Evolutionary conservation across 352 stramenopile species (phyloP).

Genomic region (Blastocystis sp.): DNA sequence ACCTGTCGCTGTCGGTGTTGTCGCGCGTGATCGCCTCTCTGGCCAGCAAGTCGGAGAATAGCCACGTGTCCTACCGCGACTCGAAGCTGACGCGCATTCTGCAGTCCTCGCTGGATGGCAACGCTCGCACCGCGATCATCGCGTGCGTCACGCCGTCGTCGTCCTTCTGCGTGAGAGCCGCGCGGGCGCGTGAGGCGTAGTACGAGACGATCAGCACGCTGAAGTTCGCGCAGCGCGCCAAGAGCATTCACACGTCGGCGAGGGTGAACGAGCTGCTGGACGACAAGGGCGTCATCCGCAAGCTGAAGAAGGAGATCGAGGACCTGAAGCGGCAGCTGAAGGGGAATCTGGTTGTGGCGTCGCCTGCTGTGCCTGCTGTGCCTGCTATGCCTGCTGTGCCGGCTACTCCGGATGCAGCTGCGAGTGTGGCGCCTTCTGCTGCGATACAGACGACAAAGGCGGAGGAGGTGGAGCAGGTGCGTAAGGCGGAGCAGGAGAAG

Average conservation of each 20-base stretch:
- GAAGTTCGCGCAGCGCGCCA: constrained; percentile 86
- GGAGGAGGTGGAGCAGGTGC: constrained; percentile 33
- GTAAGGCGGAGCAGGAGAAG: constrained; percentile 3
- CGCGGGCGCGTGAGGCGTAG: constrained; percentile 71
- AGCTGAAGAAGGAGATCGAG: constrained; percentile 82
- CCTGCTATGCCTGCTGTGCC: too few species aligned
- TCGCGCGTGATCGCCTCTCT: constrained; percentile 85
- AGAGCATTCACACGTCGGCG: constrained; percentile 81
- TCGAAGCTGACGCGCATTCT: constrained; percentile 95
- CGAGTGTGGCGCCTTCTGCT: background rate
- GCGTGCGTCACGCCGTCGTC: constrained; percentile 86
- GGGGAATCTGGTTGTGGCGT: constrained; percentile 37
- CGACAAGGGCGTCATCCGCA: constrained; percentile 82
- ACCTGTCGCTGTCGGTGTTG: constrained; percentile 89
- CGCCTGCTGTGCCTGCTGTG: background rate
- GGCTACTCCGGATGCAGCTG: background rate
- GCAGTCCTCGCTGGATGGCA: constrained; percentile 88
- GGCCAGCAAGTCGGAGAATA: constrained; percentile 70
- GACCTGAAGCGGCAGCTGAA: constrained; percentile 78
- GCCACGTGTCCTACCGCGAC: constrained; percentile 92
- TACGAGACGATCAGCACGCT: constrained; percentile 82
- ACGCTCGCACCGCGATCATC: constrained; percentile 92
- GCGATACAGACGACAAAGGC: background rate
- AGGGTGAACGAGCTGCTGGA: constrained; percentile 84
- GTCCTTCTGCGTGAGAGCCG: constrained; percentile 36